Percentiles rank a stretch among this genome's conserved stretches.
Evolutionary conservation across 129 eudicot species (phyloP).

Genomic region (Flaveria ramosissima): DNA sequence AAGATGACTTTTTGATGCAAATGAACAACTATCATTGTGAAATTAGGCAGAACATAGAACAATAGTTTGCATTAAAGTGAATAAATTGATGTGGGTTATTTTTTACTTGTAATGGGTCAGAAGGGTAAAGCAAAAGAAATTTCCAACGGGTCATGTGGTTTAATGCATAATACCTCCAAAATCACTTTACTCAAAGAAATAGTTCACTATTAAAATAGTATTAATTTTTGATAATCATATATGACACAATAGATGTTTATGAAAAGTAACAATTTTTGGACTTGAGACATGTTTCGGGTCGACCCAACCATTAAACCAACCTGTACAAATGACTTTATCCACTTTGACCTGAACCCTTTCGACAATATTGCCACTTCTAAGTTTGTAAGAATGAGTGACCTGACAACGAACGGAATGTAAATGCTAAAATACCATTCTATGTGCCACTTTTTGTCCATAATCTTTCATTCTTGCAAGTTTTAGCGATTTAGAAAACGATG

Average conservation of each 20-base stretch:
- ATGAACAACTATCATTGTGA: not conserved
- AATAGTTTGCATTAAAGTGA: not conserved
- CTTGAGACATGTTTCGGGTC: not conserved
- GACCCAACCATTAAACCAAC: not conserved
- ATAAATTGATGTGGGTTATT: not conserved
- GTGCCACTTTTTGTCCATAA: conserved; percentile 10
- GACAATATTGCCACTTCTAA: conserved; percentile 10
- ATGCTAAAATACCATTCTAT: not conserved
- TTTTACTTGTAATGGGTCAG: not conserved
- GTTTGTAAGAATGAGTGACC: not conserved
- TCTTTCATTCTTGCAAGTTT: conserved; percentile 6
- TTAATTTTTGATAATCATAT: not conserved
- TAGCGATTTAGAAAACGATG: not conserved
- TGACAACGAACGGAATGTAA: not conserved
- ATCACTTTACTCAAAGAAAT: not conserved
- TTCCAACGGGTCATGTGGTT: not conserved
- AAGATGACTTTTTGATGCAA: conserved; percentile 12
- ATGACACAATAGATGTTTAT: not conserved
- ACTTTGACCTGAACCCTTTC: not conserved
- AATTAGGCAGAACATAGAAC: not conserved
- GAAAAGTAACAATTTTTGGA: not conserved
- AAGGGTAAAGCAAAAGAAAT: not conserved
- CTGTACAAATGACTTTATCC: not conserved
- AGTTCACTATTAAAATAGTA: not conserved
- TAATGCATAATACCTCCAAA: not conserved